phyloP scores from a whole-genome alignment of 805 yeast genomes.

The Scheffersomyces stipitis region DNA sequence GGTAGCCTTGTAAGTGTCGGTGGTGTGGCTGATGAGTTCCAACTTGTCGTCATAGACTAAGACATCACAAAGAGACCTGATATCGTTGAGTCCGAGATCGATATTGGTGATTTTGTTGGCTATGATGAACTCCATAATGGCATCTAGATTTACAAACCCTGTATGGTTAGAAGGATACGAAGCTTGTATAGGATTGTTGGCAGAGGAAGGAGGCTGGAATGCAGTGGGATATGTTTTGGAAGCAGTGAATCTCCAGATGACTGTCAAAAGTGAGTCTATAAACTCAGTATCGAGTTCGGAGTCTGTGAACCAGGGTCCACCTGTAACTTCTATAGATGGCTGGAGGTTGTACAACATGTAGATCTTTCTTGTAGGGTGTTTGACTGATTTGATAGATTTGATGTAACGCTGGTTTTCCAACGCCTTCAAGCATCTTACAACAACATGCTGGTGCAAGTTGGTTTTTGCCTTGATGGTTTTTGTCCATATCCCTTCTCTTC shows the following conservation, averaged over 20 bases:
- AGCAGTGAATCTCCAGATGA: constrained; percentile 85
- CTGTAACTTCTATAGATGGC: constrained; percentile 94
- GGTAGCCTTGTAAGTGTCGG: constrained; percentile 72
- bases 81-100: constrained; percentile 71
- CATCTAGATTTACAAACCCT: constrained; percentile 68
- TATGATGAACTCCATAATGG: constrained; percentile 72
- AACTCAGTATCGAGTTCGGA: constrained; percentile 93
- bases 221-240: constrained; percentile 74
- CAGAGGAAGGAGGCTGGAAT: constrained; percentile 44
- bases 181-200: constrained; percentile 42
- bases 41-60: constrained; percentile 82
- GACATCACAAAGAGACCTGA: constrained; percentile 83
- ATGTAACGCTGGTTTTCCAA: constrained; percentile 80
- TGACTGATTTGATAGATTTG: constrained; percentile 87
- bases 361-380: constrained; percentile 89
- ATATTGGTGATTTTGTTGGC: constrained; percentile 76
- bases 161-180: constrained; percentile 58
- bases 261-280: constrained; percentile 77
- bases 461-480: constrained; percentile 86
- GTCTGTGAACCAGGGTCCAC: constrained; percentile 99
- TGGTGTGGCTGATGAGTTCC: constrained; percentile 56
- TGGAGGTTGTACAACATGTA: constrained; percentile 93
- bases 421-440: constrained; percentile 74
- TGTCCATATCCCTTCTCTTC: constrained; percentile 96
- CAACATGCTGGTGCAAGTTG: constrained; percentile 89